These are phyloP conservation scores for Acrodontium crateriforme DNA, from an alignment of 2,329 filamentous ascomycete genomes.

Conservation along the genomic window DNA sequence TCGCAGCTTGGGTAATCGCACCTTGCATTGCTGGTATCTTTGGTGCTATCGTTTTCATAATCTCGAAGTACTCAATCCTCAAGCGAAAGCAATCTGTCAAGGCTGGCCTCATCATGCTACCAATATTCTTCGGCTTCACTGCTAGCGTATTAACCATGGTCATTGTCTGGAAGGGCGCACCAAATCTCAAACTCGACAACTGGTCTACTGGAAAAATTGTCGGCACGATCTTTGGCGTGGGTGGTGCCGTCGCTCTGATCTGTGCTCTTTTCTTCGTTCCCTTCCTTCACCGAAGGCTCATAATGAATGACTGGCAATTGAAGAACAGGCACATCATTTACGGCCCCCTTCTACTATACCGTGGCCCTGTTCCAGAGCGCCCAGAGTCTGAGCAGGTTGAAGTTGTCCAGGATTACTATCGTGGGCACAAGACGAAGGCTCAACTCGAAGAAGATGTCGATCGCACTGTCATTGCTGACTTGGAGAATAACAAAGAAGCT, in stretches of 20 bases:
- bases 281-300: conserved; percentile 18
- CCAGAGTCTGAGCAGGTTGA: conserved; percentile 39
- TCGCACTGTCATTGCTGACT: conserved; percentile 13
- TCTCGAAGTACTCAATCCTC: conserved; percentile 37
- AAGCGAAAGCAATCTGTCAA: conserved; percentile 36
- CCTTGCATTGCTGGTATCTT: conserved; percentile 35
- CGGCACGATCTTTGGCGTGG: conserved; percentile 35
- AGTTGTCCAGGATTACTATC: conserved; percentile 66
- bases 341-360: conserved; percentile 32
- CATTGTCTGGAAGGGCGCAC: conserved; percentile 39
- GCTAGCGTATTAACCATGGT: conserved; percentile 41
- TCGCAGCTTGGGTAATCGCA: conserved; percentile 34
- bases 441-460: conserved; percentile 55
- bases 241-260: conserved; percentile 24
- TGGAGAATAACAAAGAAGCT: too few species aligned
- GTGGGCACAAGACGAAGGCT: too few species aligned
- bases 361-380: conserved; percentile 40
- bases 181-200: conserved; percentile 32
- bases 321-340: conserved; percentile 20
- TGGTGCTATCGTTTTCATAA: conserved; percentile 35
- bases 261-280: conserved; percentile 28
- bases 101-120: conserved; percentile 35
- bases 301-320: conserved; percentile 20
- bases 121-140: conserved; percentile 36
- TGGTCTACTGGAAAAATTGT: conserved; percentile 30